Evolutionary conservation across 2,329 filamentous ascomycete species (phyloP), one percentile per base, ranked within the genome.

Genomic region (Exophiala phaeomuriformis): DNA sequence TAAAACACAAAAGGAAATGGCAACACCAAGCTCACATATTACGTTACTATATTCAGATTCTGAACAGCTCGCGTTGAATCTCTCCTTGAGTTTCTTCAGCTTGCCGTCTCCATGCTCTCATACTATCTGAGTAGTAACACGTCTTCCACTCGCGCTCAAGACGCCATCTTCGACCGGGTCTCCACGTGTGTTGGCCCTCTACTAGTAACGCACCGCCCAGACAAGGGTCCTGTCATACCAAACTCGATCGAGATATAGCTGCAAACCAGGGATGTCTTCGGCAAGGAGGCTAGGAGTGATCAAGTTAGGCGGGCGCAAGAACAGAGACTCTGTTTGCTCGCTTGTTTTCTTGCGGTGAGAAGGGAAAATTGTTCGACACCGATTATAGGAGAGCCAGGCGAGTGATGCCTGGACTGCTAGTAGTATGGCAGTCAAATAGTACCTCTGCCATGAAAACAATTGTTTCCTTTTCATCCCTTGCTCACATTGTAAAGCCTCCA

Each of bases 211-310:
- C 33, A 35, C 10, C 33, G 33, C 33, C 33, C n/a, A 41, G 41
- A 43, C 41, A 43, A 43, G 41, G 36, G 36, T 39, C 36, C 36
- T 5, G 10, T 39, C 36, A 12, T 39, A 12, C 36, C 36, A 39
- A 39, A 39, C 36, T 39, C 9, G 1, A n/a, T 39, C 36, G 36
- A 39, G 36, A 3, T 39, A n/a, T 39, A 63, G 12, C 57, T 63
- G 4, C 64, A 75, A 52, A 74, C 78, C 52, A 50, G 56, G 2
- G 76, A 78, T 39, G 65, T 78, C 1, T 75, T 73, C 56, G 78
- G 74, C 73, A 39, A 39, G 36, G 36, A 12, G 12, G 12, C 36
- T 39, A 39, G 12, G 4, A 39, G 10, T 39, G 6, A 9, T 39
- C 7, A 8, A 39, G 36, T 39, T 39, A 39, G 36, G 10, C 4